phyloP scores from a whole-genome alignment of 306 rosid species.

The Trifolium subterraneum region DNA sequence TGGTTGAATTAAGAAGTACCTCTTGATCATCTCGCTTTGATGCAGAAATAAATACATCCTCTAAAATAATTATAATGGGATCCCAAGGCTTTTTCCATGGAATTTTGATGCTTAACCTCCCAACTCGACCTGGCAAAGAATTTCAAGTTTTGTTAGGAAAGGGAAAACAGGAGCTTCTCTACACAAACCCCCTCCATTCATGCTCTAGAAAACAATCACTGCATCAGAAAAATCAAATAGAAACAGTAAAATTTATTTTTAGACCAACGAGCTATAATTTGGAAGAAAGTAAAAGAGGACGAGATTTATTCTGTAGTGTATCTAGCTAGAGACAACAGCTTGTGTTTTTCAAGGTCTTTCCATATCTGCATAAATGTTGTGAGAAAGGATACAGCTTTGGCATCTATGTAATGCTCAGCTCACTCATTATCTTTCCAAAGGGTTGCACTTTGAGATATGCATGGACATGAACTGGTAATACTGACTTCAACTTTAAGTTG shows the following conservation, averaged over 20 bases:
- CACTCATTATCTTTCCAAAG: neutral
- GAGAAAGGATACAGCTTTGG: neutral
- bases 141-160: slow-evolving; percentile 33
- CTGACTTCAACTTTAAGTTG: no score
- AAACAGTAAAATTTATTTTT: neutral
- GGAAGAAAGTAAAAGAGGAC: neutral
- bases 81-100: slow-evolving; percentile 99
- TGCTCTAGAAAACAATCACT: slow-evolving; percentile 30
- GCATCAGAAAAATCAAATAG: slow-evolving; percentile 27
- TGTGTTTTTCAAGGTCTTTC: slow-evolving; percentile 10
- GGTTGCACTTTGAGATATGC: slow-evolving; percentile 5
- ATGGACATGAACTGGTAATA: no score
- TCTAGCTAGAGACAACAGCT: neutral
- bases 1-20: slow-evolving; percentile 52
- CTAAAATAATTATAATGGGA: slow-evolving; percentile 78
- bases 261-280: neutral
- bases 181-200: slow-evolving; percentile 17
- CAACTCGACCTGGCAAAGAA: slow-evolving; percentile 74
- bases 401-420: slow-evolving; percentile 1
- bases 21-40: slow-evolving; percentile 88
- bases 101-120: slow-evolving; percentile 92
- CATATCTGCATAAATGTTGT: neutral
- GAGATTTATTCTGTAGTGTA: neutral
- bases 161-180: slow-evolving; percentile 32
- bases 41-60: slow-evolving; percentile 80